A percentile compares a stretch with the other conserved stretches of the same genome.
Evolutionary conservation across 108 stramenopile species (phyloP).

Genomic region (Cyclostephanos invisitatus): DNA sequence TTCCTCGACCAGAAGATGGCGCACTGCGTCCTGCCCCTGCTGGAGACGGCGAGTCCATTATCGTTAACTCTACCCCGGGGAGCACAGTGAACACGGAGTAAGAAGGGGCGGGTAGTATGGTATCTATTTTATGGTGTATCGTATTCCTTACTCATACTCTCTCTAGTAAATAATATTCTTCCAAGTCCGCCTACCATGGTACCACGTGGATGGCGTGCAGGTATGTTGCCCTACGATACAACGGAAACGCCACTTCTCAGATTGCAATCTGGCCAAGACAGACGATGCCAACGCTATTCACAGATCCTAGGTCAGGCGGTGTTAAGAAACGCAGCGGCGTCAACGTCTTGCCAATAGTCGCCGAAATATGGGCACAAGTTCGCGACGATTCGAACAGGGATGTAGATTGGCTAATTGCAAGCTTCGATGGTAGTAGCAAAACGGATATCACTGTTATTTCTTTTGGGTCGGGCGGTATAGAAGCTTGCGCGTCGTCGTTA

Average conservation of each 20-base stretch:
- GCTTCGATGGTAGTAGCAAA: conserved; percentile 71
- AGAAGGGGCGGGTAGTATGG: no score
- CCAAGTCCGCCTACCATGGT: no score
- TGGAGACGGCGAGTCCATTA: conserved; percentile 3
- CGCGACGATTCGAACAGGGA: conserved; percentile 65
- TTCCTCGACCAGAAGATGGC: conserved; percentile 14
- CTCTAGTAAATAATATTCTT: no score
- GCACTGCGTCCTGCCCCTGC: conserved; percentile 10
- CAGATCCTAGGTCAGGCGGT: conserved; percentile 78
- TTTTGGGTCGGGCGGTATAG: conserved; percentile 71
- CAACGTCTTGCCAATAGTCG: conserved; percentile 58
- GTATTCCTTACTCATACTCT: no score
- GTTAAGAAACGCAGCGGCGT: conserved; percentile 72
- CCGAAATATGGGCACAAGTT: conserved; percentile 65
- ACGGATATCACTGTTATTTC: conserved; percentile 72
- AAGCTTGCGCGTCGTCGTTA: conserved; percentile 53
- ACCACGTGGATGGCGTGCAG: no score
- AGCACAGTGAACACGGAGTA: no score
- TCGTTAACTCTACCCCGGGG: neutral
- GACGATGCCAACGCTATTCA: conserved; percentile 35
- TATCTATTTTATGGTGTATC: no score
- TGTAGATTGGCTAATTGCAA: conserved; percentile 77
- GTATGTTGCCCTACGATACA: no score
- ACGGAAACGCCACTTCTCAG: no score
- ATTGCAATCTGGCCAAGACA: neutral